Conservation (phyloP, 345 rosid genomes). For the Jatropha curcas region DNA sequence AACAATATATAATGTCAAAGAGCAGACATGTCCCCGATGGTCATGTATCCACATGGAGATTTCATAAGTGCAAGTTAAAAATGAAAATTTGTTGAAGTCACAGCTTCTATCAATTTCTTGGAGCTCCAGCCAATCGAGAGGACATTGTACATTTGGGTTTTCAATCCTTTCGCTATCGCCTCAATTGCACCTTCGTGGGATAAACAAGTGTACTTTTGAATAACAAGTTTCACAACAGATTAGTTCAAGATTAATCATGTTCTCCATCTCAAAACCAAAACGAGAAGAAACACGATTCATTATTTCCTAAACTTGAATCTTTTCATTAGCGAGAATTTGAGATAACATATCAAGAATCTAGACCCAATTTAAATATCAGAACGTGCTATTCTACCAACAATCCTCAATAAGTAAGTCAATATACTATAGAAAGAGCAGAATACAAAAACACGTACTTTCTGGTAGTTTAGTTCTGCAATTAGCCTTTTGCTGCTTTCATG, state of each 20-base stretch:
- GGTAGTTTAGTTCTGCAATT: background rate
- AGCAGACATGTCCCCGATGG: too few species aligned
- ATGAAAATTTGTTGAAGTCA: background rate
- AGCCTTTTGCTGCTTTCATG: background rate
- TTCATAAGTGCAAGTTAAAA: too few species aligned
- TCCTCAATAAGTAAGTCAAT: background rate
- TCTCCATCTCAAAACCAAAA: background rate
- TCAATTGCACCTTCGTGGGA: background rate
- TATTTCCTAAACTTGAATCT: background rate
- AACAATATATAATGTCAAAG: too few species aligned
- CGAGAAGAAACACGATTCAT: background rate
- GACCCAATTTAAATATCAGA: background rate
- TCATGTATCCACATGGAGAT: too few species aligned
- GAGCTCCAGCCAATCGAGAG: background rate
- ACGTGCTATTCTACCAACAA: slow-evolving; percentile 1
- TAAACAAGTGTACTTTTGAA: background rate
- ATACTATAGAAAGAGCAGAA: background rate
- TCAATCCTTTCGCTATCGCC: background rate
- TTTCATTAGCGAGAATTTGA: background rate
- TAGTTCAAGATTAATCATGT: background rate
- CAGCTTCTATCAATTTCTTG: background rate
- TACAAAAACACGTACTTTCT: background rate
- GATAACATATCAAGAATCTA: background rate
- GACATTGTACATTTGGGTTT: background rate
- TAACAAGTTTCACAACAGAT: background rate